Evolutionary conservation across 306 rosid genomes (phyloP), one percentile per base, ranked within the genome.

Genomic region (Abrus pulchellus): DNA sequence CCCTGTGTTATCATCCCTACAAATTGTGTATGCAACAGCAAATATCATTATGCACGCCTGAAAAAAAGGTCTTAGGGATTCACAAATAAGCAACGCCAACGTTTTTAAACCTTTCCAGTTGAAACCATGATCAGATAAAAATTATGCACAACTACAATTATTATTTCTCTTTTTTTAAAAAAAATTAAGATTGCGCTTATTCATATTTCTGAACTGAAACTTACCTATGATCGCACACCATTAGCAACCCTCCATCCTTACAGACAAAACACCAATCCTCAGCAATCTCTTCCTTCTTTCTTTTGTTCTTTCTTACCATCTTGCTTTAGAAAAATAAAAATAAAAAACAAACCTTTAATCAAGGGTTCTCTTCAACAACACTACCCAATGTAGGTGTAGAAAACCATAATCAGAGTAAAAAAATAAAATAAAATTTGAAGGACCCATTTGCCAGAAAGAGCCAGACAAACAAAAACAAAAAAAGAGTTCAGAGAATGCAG

Each of bases 191-290:
- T 20, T 20, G 20, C 20, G 20, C 20, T 20, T 20, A 20, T 20
- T 20, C 20, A 20, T 20, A 20, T 20, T 20, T 20, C 20, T 6
- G 12, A 36, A 45, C 14, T 68, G 62, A 71, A 41, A 53, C 77
- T 53, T 49, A 91, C 97, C 65, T 75, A 76, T 68, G 80, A 49
- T 92, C 97, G 67, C 94, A 90, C 11, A 87, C 47, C 68, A 82
- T 59, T 66, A 92, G 69, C 0, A 7, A 10, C 1, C 97, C 94
- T 65, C 92, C 97, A 79, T 90, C 97, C 72, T 92, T 92, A 74
- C 97, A 92, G 2, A 0, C 3, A 77, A 88, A 90, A 80, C 97
- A 92, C 61, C 38, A 84, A 60, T 84, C 91, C 62, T 92, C 97
- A 27, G 86, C 85, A 72, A 80, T 44, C 49, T 84, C 88, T 63